Base-by-base conservation (phyloP, 495 filamentous ascomycete species). In the Xylaria castorea region DNA sequence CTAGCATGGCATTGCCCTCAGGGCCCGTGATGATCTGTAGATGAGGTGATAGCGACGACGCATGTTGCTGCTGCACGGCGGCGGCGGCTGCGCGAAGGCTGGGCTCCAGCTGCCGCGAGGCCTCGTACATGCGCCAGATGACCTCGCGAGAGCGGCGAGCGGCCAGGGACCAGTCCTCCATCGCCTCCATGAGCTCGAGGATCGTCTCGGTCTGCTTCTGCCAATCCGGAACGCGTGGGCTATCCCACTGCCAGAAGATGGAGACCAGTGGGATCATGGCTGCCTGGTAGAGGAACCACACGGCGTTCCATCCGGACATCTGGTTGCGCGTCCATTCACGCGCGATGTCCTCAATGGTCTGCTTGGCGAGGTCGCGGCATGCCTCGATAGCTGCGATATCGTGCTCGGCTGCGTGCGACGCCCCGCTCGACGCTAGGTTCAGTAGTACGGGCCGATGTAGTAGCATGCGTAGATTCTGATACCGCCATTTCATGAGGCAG, bases 271-370 rank as follows among this genome's bases (percentile, higher is more conserved):
- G 93, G 27, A 95, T 90, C 88, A 94, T 90, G 57, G 88, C 87
- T 0, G 92, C 91, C 79, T 95, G 93, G 84, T 93, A 94, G 57
- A 92, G 85, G 79, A 93, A 91, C 93, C 93, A 95, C 30, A 93
- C 91, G 5, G 90, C 92, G 80, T 92, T 93, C 92, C 92, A 94
- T 6, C 92, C 92, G 22, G 87, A 89, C 81, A 94, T 91, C 78
- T 93, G 90, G 80, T 93, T 93, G 36, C 88, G 87, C 48, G 86
- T 87, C 80, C 91, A 92, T 60, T 90, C 91, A 46, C 83, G 82
- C 22, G 90, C 81, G 51, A 95, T 92, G 72, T 93, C 91, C 69
- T 89, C 87, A 75, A 95, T 93, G 4, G 91, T 90, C 72, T 88
- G 83, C 60, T 89, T 89, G 3, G 92, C 92, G 14, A 93, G 85